A percentile compares a stretch with the other conserved stretches of the same genome.
These are phyloP conservation scores for Chrysoporthe puriensis DNA, from an alignment of 2,329 filamentous ascomycete genomes.

Conservation along the genomic window DNA sequence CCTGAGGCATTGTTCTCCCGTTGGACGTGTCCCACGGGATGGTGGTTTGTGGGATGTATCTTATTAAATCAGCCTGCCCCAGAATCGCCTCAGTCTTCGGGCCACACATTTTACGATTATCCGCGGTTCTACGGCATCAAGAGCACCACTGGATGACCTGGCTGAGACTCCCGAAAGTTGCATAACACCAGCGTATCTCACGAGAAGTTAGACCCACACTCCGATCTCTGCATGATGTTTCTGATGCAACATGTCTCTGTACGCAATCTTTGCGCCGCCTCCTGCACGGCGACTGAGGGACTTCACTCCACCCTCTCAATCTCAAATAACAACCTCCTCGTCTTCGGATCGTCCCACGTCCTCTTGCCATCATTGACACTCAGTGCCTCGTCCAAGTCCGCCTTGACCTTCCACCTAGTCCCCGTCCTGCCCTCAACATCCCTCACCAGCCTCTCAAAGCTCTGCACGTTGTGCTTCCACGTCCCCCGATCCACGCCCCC, in stretches of 20 bases:
- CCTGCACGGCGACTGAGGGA: neutral
- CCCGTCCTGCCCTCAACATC: slow-evolving; percentile 30
- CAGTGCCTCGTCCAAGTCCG: slow-evolving; percentile 31
- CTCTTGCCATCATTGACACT: slow-evolving; percentile 33
- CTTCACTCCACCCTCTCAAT: slow-evolving; percentile 25
- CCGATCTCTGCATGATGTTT: neutral
- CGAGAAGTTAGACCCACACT: neutral
- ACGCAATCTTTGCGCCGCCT: neutral
- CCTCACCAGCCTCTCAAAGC: slow-evolving; percentile 31
- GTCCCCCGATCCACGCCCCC: slow-evolving; percentile 27
- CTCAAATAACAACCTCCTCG: slow-evolving; percentile 31
- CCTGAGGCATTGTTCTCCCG: too few species aligned
- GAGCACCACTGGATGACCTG: too few species aligned
- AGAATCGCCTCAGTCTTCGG: too few species aligned
- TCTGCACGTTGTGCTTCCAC: slow-evolving; percentile 41
- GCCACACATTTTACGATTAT: too few species aligned
- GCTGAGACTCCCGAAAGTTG: too few species aligned
- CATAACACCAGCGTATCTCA: too few species aligned
- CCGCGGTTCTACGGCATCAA: too few species aligned
- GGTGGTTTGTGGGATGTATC: too few species aligned
- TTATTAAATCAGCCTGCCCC: too few species aligned
- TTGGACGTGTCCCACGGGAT: too few species aligned
- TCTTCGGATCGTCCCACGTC: slow-evolving; percentile 34
- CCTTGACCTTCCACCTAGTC: slow-evolving; percentile 33
- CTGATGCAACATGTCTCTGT: neutral